Evolutionary conservation across 2,329 filamentous ascomycete genomes (phyloP), one percentile per base, ranked within the genome.

Genomic region (Canariomyces notabilis): DNA sequence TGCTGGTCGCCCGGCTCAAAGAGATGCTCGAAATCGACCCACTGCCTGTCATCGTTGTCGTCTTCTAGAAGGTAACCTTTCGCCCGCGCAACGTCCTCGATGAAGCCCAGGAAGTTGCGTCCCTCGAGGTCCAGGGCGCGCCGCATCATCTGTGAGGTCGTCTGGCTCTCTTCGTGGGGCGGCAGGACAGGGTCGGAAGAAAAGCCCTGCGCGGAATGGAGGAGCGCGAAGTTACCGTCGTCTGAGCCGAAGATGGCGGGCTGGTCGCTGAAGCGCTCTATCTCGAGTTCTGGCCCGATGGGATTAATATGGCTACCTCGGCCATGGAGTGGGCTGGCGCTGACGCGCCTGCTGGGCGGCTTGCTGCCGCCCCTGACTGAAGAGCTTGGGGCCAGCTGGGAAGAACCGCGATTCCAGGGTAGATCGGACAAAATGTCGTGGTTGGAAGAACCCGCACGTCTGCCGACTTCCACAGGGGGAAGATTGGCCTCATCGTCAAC

Each of bases 1-100:
- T 77, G 79, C 34, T 69, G 67, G 37, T 71, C 65, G 8, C 60
- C 59, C 0, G 80, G 75, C n/a, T 78, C 72, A 36, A 93, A 78
- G 8, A 95, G 67, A 39, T 80, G 69, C 37, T 83, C 79, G 59
- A 96, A 94, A 0, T 74, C 68, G 34, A 93, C 69, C 65, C 73
- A 79, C n/a, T 36, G 26, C 2, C 42, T 50, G 14, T 59, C 32
- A 21, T 14, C 34, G 64, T 9, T 66, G 5, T 61, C 57, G n/a
- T 51, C 53, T 23, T 67, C 64, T n/a, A 51, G 51, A 2, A 22
- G 51, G 46, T 55, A 56, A 11, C 64, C 66, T 20, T 58, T 64
- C 48, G 58, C 59, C 48, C 54, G 63, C 14, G 62, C 66, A 16
- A 65, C 61, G 11, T 63, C 57, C n/a, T 66, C 61, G 19, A 71